Base-by-base conservation (phyloP, 371 early-diverging fungal species). In the Conidiobolus incongruus region DNA sequence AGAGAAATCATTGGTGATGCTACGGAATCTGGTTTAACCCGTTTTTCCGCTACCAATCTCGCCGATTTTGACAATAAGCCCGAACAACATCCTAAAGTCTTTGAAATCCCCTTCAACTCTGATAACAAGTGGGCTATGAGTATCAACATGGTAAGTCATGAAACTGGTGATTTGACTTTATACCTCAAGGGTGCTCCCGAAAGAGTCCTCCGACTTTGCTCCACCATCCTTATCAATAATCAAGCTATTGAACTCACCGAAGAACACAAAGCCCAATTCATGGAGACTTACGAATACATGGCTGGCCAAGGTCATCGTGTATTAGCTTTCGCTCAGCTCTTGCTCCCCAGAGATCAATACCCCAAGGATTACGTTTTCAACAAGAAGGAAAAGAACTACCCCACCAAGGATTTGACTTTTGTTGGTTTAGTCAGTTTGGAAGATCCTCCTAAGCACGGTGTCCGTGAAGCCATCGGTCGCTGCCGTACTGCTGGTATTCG, bases 361-460 rank as follows among this genome's bases (percentile, higher is more conserved):
- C 81, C 90, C 2, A 73, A 52, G 19, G 61, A 70, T 36, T 70
- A 54, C 58, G 65, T 46, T 5, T 92, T 91, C 56, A 62, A 63
- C 44, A 78, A 78, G 57, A 69, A 79, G 28, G 52, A 61, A 13
- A 58, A 62, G 47, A 81, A 85, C 66, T 83, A 77, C 52, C 85
- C 87, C 2, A 66, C 62, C 35, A 48, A 48, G 21, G 66, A 66
- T 23, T 69, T 80, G 50, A 72, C 69, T 28, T 88, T 93, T 63
- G 70, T 81, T 35, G 94, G 91, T 15, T 66, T 92, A 20, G 66
- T 70, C 17, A 77, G 82, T 4, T 66, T 95, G 6, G 82, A 85
- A 51, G 96, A 91, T 57, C 94, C 93, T 37, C 94, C 93, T 48
- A 90, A 91, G 61, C 87, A 87, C 50, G 94, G 91, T 44, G 92